Evolutionary conservation across 768 basidiomycete genomes (phyloP).

Genomic region (Phylloporus scabripes): DNA sequence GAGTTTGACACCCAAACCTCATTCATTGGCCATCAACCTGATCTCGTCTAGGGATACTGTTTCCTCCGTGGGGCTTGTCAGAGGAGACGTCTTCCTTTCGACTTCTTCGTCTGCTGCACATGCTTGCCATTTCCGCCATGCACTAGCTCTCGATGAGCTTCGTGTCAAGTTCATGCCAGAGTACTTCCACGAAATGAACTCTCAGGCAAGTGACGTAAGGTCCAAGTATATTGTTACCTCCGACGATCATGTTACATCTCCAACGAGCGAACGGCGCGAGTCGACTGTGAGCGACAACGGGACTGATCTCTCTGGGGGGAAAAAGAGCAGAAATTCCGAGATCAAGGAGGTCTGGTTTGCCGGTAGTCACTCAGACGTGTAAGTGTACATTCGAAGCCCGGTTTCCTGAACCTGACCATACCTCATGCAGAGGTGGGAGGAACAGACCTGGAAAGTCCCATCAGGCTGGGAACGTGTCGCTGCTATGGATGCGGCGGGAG

Average conservation of each 20-base stretch:
- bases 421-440: conserved; percentile 15
- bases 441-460: conserved; percentile 14
- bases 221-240: conserved; percentile 5
- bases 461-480: conserved; percentile 22
- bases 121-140: conserved; percentile 58
- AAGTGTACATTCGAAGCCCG: neutral
- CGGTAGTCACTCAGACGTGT: conserved; percentile 38
- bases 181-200: conserved; percentile 31
- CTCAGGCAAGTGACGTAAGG: conserved; percentile 1
- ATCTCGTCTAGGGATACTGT: conserved; percentile 54
- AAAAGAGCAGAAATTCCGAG: conserved; percentile 5
- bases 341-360: conserved; percentile 69
- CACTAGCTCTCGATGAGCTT: conserved; percentile 58
- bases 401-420: neutral
- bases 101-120: conserved; percentile 53
- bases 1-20: conserved; percentile 7
- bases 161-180: conserved; percentile 53
- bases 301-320: neutral
- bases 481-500: conserved; percentile 33
- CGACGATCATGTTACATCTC: neutral
- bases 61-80: conserved; percentile 53
- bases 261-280: neutral
- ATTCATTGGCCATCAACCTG: neutral
- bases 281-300: neutral
- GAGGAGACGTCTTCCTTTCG: conserved; percentile 42